These are phyloP conservation scores for Agastache rugosa DNA, from an alignment of 257 asterid genomes.

Conservation along the genomic window DNA sequence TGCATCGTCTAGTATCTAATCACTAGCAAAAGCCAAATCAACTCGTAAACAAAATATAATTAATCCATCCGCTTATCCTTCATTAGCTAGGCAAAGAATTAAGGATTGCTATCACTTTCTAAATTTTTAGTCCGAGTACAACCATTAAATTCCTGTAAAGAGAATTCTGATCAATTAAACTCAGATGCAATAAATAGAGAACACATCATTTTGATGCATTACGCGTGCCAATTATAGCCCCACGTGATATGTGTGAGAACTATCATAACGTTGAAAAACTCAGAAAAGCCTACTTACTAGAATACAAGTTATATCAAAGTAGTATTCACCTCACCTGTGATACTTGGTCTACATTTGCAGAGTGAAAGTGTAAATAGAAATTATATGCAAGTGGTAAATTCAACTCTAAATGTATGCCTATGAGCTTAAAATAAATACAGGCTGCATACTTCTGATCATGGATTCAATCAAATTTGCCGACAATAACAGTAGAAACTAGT, in stretches of 20 bases:
- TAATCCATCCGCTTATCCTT: background rate
- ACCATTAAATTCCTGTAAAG: constrained; percentile 8
- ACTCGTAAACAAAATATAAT: background rate
- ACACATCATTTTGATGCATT: constrained; percentile 4
- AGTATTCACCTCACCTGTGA: constrained; percentile 15
- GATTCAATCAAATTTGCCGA: constrained; percentile 3
- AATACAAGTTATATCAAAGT: constrained; percentile 16
- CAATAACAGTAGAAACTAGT: constrained; percentile 1
- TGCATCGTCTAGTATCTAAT: background rate
- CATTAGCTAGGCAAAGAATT: background rate
- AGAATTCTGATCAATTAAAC: constrained; percentile 7
- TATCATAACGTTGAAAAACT: constrained; percentile 14
- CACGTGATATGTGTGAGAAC: constrained; percentile 15
- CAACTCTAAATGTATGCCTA: constrained; percentile 10
- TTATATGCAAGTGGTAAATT: background rate
- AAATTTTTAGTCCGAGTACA: background rate
- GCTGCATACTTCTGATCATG: constrained; percentile 17
- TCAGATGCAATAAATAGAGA: constrained; percentile 19
- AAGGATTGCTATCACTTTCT: background rate
- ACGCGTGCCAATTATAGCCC: background rate
- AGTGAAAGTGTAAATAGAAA: background rate
- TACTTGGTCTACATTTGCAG: background rate
- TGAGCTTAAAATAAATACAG: constrained; percentile 17
- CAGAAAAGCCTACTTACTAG: background rate
- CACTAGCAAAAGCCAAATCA: constrained; percentile 1